These are phyloP conservation scores for Penicillium vulpinum DNA, from an alignment of 2,329 filamentous ascomycete species.

Conservation along the genomic window DNA sequence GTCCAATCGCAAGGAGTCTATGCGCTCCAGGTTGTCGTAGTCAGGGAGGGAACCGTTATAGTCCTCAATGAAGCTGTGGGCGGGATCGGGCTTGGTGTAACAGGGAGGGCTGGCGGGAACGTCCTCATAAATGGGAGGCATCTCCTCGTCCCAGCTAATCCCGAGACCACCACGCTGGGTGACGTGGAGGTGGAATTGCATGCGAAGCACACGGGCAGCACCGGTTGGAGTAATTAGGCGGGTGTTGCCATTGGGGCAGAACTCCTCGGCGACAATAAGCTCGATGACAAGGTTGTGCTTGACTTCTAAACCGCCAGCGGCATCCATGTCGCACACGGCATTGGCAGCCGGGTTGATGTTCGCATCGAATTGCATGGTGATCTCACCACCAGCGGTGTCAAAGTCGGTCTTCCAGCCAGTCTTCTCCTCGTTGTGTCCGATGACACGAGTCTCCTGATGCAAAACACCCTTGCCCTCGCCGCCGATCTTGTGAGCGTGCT, in stretches of 20 bases:
- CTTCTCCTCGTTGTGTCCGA: conserved; percentile 80
- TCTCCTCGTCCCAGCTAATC: conserved; percentile 96
- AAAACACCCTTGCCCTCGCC: conserved; percentile 68
- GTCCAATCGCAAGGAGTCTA: conserved; percentile 40
- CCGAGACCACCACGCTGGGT: conserved; percentile 84
- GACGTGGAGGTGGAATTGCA: conserved; percentile 81
- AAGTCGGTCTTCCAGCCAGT: conserved; percentile 87
- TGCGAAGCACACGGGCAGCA: conserved; percentile 83
- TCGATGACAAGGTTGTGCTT: conserved; percentile 86
- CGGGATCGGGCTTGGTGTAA: conserved; percentile 52
- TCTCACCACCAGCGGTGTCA: conserved; percentile 65
- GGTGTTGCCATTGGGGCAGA: conserved; percentile 67
- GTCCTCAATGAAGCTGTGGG: conserved; percentile 47
- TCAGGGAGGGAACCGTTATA: conserved; percentile 49
- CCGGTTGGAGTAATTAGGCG: conserved; percentile 81
- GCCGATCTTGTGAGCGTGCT: conserved; percentile 68
- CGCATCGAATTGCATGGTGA: conserved; percentile 77
- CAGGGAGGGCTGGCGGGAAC: conserved; percentile 82
- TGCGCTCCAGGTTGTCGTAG: conserved; percentile 49
- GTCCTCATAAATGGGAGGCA: conserved; percentile 89
- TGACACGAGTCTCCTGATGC: conserved; percentile 72
- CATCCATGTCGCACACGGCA: conserved; percentile 75
- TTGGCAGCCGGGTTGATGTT: conserved; percentile 61
- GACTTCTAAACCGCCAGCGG: conserved; percentile 72
- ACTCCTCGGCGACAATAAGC: conserved; percentile 92